Percentiles rank a stretch among this genome's conserved stretches.
phyloP scores from a whole-genome alignment of 352 stramenopile species.

The Stramenopiles sp. region DNA sequence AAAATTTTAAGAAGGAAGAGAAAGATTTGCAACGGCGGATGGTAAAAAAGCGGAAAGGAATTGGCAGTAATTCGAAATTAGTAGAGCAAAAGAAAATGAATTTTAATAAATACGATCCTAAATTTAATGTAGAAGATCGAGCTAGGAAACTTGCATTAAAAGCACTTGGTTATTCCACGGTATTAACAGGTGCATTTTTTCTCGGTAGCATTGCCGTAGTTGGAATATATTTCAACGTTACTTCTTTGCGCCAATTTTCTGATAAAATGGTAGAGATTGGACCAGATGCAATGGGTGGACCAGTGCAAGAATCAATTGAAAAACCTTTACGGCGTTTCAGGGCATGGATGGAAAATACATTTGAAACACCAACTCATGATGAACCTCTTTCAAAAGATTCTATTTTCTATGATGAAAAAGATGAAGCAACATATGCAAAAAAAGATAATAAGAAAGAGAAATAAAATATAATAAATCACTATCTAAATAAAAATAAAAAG shows the following conservation, averaged over 20 bases:
- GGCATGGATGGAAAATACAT: neutral
- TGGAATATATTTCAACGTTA: neutral
- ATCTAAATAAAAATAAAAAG: too few relatives aligned
- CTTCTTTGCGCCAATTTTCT: neutral
- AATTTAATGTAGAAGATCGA: neutral
- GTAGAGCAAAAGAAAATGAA: neutral
- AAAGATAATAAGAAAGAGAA: neutral
- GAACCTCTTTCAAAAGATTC: neutral
- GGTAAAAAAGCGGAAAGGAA: neutral
- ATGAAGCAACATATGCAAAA: neutral
- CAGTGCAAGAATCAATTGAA: neutral
- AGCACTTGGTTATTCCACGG: neutral
- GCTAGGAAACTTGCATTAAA: neutral
- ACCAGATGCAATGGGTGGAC: neutral
- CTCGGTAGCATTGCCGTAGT: neutral
- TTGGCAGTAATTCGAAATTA: neutral
- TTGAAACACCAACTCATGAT: neutral
- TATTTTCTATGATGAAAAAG: neutral
- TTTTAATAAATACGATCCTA: neutral
- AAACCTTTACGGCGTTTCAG: neutral
- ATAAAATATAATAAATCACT: neutral
- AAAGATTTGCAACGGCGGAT: neutral
- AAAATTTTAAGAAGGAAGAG: neutral
- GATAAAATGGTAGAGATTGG: neutral
- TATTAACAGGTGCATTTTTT: neutral